Evolutionary conservation across 768 basidiomycete genomes (phyloP), one percentile per base, ranked within the genome.

Genomic region (Leucocoprinus birnbaumii): DNA sequence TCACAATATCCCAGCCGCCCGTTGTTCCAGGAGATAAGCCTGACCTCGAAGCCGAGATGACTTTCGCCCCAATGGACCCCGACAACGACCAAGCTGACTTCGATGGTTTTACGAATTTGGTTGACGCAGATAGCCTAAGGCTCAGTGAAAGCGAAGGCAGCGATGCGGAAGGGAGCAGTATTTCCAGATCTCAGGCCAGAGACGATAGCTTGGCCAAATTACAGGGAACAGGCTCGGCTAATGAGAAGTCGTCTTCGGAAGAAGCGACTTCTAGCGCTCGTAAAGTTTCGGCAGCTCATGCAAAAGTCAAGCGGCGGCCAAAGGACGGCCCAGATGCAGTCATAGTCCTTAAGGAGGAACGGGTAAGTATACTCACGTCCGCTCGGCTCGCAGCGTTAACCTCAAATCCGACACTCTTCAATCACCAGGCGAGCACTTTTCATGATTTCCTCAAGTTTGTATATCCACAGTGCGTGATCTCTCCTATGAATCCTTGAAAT

Each of bases 401-500:
- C n/a, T n/a, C 11, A 31, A 11, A 48, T 5, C 18, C 58, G 16
- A 31, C 38, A 43, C 19, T 44, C 7, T n/a, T 34, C 42, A 21
- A 42, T 59, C 21, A 48, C 46, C 59, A 88, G 82, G 91, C 94
- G 2, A 80, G 74, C 65, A 91, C 86, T 10, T 95, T 97, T 67
- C 94, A 96, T 56, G 94, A 96, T 68, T 94, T 96, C 66, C 80
- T 97, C 56, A 91, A 90, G 73, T 95, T 87, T 66, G 84, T 94
- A 49, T 96, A 97, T 68, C 94, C 94, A 18, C 90, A 95, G 93
- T 94, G 70, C 63, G 87, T 71, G 51, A 44, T 25, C 19, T 27
- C 19, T 25, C 26, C 41, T 53, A n/a, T 19, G 7, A 13, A 24
- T 16, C 51, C 34, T 2, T 31, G 6, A 38, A 14, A 11, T 51